Percentiles rank a stretch among this genome's conserved stretches.
Evolutionary conservation across 2,329 filamentous ascomycete genomes (phyloP).

Genomic region (Fusarium sp.): DNA sequence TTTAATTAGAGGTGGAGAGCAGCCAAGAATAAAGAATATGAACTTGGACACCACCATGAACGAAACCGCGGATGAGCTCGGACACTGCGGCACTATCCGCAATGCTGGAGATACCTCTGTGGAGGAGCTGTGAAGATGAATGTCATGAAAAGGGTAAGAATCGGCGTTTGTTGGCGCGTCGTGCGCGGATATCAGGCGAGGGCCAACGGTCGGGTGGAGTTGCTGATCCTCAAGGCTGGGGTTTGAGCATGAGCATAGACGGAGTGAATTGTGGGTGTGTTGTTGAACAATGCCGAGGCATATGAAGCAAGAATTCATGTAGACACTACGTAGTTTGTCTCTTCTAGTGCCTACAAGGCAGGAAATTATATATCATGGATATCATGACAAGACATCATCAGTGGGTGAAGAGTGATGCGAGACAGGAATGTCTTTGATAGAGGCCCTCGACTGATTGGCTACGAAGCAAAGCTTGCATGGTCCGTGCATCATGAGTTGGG

Average conservation of each 20-base stretch:
- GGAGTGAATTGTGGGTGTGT: not conserved
- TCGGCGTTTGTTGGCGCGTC: constrained; percentile 32
- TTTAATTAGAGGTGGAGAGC: constrained; percentile 35
- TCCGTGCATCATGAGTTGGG: constrained; percentile 16
- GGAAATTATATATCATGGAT: not conserved
- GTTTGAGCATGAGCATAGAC: constrained; percentile 27
- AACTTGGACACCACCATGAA: constrained; percentile 15
- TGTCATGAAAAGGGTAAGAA: constrained; percentile 30
- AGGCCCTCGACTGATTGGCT: not conserved
- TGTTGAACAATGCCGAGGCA: not conserved
- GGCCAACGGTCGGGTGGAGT: constrained; percentile 16
- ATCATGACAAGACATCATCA: constrained; percentile 10
- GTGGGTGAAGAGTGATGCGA: not conserved
- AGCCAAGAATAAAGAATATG: constrained; percentile 36
- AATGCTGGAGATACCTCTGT: constrained; percentile 4
- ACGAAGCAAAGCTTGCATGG: not conserved
- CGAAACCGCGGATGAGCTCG: not conserved
- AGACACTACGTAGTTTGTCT: not conserved
- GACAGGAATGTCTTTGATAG: not conserved
- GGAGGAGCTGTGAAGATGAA: constrained; percentile 5
- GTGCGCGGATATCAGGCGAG: constrained; percentile 17
- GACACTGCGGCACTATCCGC: constrained; percentile 24
- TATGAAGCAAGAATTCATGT: not conserved
- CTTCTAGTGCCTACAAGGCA: not conserved
- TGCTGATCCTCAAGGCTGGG: constrained; percentile 9